Conservation (phyloP, 1,284 basidiomycete genomes). For the Ceratobasidium sp. region DNA sequence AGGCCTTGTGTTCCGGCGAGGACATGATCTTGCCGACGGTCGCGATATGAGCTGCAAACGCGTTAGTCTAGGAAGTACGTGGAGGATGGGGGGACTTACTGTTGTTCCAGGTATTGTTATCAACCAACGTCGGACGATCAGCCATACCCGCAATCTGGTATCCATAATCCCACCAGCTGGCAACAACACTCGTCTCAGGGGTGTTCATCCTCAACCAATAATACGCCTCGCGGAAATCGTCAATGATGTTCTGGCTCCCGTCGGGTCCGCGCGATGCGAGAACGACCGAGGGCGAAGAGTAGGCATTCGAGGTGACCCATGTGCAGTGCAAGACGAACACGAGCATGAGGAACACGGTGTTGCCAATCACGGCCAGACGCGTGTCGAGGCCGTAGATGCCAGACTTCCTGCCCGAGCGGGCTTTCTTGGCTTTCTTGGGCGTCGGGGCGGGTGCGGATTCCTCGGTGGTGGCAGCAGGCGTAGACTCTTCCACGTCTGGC, state of each 20-base stretch:
- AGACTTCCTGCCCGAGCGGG: conserved; percentile 47
- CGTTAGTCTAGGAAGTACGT: neutral
- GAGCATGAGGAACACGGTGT: conserved; percentile 79
- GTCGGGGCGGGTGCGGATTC: conserved; percentile 48
- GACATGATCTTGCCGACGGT: conserved; percentile 99
- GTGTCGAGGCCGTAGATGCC: conserved; percentile 89
- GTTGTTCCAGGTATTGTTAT: conserved; percentile 99
- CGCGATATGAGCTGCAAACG: conserved; percentile 83
- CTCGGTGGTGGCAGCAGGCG: conserved; percentile 40
- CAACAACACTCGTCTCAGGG: conserved; percentile 86
- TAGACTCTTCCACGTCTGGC: conserved; percentile 48
- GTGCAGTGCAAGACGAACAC: conserved; percentile 97
- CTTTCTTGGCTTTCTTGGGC: conserved; percentile 71
- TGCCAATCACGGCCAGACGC: conserved; percentile 76
- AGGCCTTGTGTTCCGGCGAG: conserved; percentile 90
- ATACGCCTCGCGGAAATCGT: conserved; percentile 99
- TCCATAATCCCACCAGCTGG: conserved; percentile 99
- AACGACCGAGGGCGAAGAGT: conserved; percentile 98
- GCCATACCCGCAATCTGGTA: conserved; percentile 99
- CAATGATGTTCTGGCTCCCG: conserved; percentile 93
- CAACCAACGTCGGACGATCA: conserved; percentile 94
- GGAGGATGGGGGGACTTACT: conserved; percentile 61
- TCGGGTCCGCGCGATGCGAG: conserved; percentile 82
- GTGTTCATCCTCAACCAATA: conserved; percentile 99
- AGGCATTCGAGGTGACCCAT: conserved; percentile 93